phyloP scores from a whole-genome alignment of 179 eudicot genomes.

The Camellia oleifera region DNA sequence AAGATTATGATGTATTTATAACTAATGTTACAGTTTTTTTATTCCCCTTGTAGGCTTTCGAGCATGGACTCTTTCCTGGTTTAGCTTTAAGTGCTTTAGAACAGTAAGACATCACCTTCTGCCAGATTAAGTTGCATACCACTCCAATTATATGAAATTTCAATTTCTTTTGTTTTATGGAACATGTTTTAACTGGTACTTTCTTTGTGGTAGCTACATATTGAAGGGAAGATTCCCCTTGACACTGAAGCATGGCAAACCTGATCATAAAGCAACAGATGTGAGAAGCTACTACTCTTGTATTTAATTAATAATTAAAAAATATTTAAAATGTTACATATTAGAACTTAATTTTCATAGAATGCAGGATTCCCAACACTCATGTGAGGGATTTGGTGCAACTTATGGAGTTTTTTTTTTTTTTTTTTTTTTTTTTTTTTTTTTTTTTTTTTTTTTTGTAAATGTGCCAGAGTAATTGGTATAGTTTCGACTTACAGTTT shows the following conservation, averaged over 20 bases:
- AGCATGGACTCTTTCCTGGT: conserved; percentile 89
- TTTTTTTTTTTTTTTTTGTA: too few relatives aligned
- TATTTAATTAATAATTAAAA: background rate
- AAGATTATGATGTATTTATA: background rate
- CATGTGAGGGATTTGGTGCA: background rate
- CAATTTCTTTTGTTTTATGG: background rate
- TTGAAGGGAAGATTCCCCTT: conserved; percentile 75
- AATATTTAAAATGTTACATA: background rate
- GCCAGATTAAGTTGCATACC: background rate
- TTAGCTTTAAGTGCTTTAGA: conserved; percentile 75
- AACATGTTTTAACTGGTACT: conserved; percentile 2
- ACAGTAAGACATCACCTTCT: conserved; percentile 52
- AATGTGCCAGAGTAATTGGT: too few relatives aligned
- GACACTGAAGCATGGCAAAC: conserved; percentile 89
- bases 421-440: too few relatives aligned
- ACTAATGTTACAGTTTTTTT: conserved; percentile 11
- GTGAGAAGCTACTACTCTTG: conserved; percentile 35
- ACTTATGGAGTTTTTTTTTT: too few relatives aligned
- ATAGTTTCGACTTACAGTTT: too few relatives aligned
- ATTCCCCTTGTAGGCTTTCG: conserved; percentile 69
- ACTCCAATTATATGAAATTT: background rate
- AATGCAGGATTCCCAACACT: background rate
- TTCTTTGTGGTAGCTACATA: conserved; percentile 53
- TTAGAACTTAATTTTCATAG: background rate
- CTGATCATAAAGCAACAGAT: conserved; percentile 81